phyloP scores from a whole-genome alignment of 1,284 basidiomycete species.

The Cerrena zonata region DNA sequence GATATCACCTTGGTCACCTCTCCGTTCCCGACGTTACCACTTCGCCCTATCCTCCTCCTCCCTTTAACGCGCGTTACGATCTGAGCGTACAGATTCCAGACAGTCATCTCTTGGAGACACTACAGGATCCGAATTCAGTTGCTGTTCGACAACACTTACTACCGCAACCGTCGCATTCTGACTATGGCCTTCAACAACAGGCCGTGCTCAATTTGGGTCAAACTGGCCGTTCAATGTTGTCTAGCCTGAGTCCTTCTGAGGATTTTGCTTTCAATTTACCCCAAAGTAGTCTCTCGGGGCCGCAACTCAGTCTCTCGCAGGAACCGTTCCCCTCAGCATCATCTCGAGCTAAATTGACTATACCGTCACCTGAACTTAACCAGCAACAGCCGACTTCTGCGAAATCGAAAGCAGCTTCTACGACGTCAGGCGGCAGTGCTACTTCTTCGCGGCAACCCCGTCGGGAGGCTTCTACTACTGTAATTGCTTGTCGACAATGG shows the following conservation, averaged over 20 bases:
- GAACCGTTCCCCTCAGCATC: constrained; percentile 19
- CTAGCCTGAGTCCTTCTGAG: constrained; percentile 20
- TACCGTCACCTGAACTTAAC: constrained; percentile 20
- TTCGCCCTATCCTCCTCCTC: constrained; percentile 16
- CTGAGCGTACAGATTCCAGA: constrained; percentile 24
- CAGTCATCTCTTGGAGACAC: constrained; percentile 26
- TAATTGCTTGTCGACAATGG: constrained; percentile 44
- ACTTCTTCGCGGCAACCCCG: constrained; percentile 33
- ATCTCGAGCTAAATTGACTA: constrained; percentile 19
- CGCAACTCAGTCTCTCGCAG: constrained; percentile 20
- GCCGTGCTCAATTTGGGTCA: constrained; percentile 23
- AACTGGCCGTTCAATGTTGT: constrained; percentile 20
- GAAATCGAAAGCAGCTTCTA: constrained; percentile 13
- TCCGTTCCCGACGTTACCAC: constrained; percentile 18
- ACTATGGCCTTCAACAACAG: constrained; percentile 23
- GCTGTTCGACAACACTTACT: constrained; percentile 20
- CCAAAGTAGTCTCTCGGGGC: constrained; percentile 24
- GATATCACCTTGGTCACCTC: constrained; percentile 44
- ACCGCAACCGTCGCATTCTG: constrained; percentile 12
- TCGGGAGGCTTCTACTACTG: constrained; percentile 58
- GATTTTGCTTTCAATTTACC: constrained; percentile 28
- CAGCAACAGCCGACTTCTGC: constrained; percentile 18
- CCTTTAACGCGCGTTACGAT: constrained; percentile 26
- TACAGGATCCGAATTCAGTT: constrained; percentile 25
- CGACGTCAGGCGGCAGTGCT: constrained; percentile 21